Percentiles rank a stretch among this genome's conserved stretches.
Conservation (phyloP, 2,329 filamentous ascomycete species). For the Helminthosporium solani region DNA sequence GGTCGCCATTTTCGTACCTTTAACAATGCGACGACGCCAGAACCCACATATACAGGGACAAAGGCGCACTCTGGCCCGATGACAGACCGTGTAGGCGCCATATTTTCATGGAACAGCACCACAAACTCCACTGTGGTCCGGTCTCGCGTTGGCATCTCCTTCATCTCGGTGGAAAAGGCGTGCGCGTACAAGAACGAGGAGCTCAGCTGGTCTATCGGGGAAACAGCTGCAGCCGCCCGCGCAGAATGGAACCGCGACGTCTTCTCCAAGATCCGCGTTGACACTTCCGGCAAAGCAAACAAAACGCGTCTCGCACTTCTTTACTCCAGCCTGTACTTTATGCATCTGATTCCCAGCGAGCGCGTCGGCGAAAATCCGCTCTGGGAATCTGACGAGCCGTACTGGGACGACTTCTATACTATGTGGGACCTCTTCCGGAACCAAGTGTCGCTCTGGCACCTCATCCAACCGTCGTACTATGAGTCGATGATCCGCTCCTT, state of each 20-base stretch:
- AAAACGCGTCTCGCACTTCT: constrained; percentile 34
- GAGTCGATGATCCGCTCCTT: constrained; percentile 68
- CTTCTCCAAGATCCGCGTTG: constrained; percentile 56
- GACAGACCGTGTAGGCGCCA: constrained; percentile 51
- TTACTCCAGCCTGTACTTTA: constrained; percentile 40
- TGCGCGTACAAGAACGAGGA: constrained; percentile 52
- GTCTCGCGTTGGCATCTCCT: constrained; percentile 55
- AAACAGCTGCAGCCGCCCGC: constrained; percentile 44
- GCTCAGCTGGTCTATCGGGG: constrained; percentile 47
- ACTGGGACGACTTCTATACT: constrained; percentile 70
- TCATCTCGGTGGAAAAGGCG: constrained; percentile 47
- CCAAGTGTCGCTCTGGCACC: constrained; percentile 49
- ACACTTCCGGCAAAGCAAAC: constrained; percentile 28
- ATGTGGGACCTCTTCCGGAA: constrained; percentile 72
- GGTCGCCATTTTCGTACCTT: constrained; percentile 36
- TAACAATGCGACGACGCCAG: constrained; percentile 31
- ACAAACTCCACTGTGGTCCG: constrained; percentile 41
- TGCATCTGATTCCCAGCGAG: constrained; percentile 41
- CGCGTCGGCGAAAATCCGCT: constrained; percentile 64
- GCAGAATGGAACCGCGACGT: constrained; percentile 54
- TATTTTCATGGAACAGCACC: constrained; percentile 51
- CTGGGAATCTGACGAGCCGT: constrained; percentile 67
- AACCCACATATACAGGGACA: constrained; percentile 30
- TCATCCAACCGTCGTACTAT: constrained; percentile 65
- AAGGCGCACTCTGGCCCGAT: constrained; percentile 33